phyloP scores from a whole-genome alignment of 1,284 basidiomycete genomes.

The Macrocystidia cucumis region DNA sequence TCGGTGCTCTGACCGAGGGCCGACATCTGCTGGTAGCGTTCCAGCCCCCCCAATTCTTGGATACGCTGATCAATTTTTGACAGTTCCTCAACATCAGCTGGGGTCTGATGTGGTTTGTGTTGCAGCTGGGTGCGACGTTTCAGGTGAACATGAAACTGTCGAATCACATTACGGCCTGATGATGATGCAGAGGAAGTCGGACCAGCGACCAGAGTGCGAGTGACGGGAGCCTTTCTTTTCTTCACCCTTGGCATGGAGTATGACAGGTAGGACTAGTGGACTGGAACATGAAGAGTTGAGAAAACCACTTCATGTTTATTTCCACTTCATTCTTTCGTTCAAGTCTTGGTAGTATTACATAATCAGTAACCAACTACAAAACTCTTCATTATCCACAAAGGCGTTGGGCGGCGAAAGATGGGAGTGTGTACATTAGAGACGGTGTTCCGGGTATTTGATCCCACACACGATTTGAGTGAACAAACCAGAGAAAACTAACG shows the following conservation, averaged over 20 bases:
- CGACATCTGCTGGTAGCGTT: constrained; percentile 77
- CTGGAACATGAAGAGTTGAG: no score
- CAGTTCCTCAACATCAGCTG: constrained; percentile 25
- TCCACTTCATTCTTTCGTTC: no score
- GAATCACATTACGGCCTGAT: constrained; percentile 56
- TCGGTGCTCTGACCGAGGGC: constrained; percentile 71
- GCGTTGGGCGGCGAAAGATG: no score
- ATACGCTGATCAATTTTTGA: constrained; percentile 53
- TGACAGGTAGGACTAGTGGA: no score
- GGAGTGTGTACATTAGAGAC: no score
- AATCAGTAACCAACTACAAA: no score
- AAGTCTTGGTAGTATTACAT: no score
- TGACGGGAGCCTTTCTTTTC: constrained; percentile 38
- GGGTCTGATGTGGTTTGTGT: constrained; percentile 13
- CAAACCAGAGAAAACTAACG: constrained; percentile 3
- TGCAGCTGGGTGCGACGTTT: constrained; percentile 49
- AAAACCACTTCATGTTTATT: no score
- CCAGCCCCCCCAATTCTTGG: constrained; percentile 63
- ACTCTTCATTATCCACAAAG: no score
- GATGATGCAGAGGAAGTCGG: constrained; percentile 17
- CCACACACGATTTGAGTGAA: background rate
- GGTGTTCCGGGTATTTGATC: background rate
- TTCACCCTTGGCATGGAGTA: constrained; percentile 36
- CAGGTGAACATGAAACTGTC: constrained; percentile 61
- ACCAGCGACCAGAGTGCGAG: constrained; percentile 10